Conservation (phyloP, 306 rosid species). For the Canavalia ensiformis region DNA sequence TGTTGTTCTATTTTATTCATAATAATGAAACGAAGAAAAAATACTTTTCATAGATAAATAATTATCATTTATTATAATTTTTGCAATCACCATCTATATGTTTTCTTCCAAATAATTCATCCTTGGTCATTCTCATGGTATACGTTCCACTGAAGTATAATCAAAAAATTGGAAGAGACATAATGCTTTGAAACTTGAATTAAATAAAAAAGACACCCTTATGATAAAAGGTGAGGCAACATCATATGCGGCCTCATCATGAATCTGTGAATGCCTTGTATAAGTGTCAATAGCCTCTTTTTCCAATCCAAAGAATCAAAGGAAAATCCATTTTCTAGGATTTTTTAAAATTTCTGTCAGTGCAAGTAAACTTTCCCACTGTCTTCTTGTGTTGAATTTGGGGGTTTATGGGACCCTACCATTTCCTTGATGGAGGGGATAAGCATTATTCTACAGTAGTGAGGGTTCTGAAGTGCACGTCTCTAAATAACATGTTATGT, state of each 20-base stretch:
- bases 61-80: neutral
- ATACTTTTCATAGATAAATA: neutral
- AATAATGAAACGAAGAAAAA: neutral
- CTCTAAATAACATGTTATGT: conserved; percentile 31
- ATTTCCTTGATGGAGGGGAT: conserved; percentile 61
- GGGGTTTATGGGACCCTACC: conserved; percentile 50
- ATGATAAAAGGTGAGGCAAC: conserved; percentile 49
- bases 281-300: conserved; percentile 46
- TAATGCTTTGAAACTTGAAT: conserved; percentile 42
- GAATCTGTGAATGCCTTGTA: conserved; percentile 49
- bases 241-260: conserved; percentile 53
- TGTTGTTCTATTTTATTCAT: neutral
- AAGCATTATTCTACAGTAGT: conserved; percentile 46
- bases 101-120: neutral
- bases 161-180: conserved; percentile 33
- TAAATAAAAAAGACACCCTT: conserved; percentile 30
- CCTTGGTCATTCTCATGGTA: neutral
- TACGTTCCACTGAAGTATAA: conserved; percentile 25
- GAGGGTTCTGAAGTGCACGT: conserved; percentile 34
- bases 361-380: conserved; percentile 41
- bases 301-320: conserved; percentile 39
- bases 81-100: neutral
- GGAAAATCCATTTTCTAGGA: conserved; percentile 34
- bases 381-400: conserved; percentile 51
- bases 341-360: conserved; percentile 3